Evolutionary conservation across 2,329 filamentous ascomycete genomes (phyloP).

Genomic region (Trichoderma sp.): DNA sequence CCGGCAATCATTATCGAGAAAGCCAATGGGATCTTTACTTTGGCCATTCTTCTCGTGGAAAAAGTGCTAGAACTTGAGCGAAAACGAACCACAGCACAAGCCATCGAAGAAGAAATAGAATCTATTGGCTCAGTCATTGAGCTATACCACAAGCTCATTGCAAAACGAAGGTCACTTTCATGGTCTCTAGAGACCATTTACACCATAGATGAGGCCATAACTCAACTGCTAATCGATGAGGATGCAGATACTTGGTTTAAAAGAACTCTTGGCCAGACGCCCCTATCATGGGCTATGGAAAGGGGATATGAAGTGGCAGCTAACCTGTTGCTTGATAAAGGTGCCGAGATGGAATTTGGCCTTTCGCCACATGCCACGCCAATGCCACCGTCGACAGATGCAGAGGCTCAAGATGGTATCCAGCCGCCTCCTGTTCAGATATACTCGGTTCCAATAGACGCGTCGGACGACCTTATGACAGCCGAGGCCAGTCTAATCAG

Average conservation of each 20-base stretch:
- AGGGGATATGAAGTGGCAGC: neutral
- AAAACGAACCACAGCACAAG: slow-evolving; percentile 9
- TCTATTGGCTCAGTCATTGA: slow-evolving; percentile 34
- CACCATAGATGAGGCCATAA: neutral
- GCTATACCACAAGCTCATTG: slow-evolving; percentile 36
- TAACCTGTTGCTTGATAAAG: neutral
- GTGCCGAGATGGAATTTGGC: neutral
- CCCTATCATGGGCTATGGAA: neutral
- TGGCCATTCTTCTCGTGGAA: slow-evolving; percentile 40
- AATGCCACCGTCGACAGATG: neutral
- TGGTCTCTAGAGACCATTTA: neutral
- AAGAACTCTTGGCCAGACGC: neutral
- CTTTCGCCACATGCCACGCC: neutral
- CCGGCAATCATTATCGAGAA: slow-evolving; percentile 29
- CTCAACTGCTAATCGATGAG: neutral
- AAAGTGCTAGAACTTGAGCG: slow-evolving; percentile 26
- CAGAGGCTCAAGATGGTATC: neutral
- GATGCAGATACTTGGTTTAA: neutral
- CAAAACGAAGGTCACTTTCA: slow-evolving; percentile 28
- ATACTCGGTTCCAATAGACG: too few relatives aligned
- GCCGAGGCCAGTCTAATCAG: too few relatives aligned
- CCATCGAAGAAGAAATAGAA: slow-evolving; percentile 34
- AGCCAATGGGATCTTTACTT: slow-evolving; percentile 43
- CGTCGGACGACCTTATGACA: too few relatives aligned
- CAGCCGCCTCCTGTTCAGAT: too few relatives aligned